These are phyloP conservation scores for Borovskyia barvae DNA, from an alignment of 208 protist species.

Conservation along the genomic window DNA sequence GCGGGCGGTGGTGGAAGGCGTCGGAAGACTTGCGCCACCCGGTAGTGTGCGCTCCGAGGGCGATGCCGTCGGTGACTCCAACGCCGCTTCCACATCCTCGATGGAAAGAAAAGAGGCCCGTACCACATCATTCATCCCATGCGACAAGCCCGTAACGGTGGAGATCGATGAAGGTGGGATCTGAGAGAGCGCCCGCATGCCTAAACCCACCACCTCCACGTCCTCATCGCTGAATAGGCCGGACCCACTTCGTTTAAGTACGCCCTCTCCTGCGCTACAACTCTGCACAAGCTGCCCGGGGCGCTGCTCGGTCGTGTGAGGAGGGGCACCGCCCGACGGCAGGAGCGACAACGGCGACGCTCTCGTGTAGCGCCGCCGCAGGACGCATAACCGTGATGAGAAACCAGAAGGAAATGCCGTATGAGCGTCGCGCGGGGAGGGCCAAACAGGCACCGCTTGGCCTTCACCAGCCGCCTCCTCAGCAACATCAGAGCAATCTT, in stretches of 20 bases:
- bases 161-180: no score
- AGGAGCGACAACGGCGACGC: neutral
- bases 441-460: no score
- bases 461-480: no score
- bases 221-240: no score
- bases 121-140: constrained; percentile 11
- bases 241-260: no score
- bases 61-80: neutral
- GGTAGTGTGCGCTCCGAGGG: neutral
- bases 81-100: constrained; percentile 6
- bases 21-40: neutral
- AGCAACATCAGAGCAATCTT: no score
- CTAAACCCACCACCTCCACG: no score
- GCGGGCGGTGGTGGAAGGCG: neutral
- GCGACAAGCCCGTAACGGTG: no score
- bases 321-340: neutral
- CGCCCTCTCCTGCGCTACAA: no score
- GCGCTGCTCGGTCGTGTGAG: no score
- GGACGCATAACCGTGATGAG: constrained; percentile 15
- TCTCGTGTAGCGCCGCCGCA: constrained; percentile 8
- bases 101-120: constrained; percentile 14
- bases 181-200: no score
- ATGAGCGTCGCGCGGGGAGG: neutral
- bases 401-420: neutral
- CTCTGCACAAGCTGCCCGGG: no score